Conservation (phyloP, 2,329 filamentous ascomycete species). For the Aspergillus cejpii region DNA sequence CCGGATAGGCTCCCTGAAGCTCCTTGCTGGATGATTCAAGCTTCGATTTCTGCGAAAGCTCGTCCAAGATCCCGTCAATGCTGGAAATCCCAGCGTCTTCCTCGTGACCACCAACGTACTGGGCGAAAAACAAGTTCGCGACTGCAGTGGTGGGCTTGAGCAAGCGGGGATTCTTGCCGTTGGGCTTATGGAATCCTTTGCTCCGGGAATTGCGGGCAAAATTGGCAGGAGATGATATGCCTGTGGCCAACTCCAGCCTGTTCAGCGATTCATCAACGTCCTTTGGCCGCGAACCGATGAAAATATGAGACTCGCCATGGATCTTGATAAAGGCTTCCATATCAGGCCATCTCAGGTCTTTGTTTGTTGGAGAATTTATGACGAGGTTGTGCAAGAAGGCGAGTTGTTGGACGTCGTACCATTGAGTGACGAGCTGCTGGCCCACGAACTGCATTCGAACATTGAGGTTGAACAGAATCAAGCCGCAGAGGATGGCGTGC, state of each 20-base stretch:
- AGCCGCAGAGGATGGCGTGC: too few relatives aligned
- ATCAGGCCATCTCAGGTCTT: conserved; percentile 24
- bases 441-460: conserved; percentile 22
- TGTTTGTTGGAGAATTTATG: conserved; percentile 8
- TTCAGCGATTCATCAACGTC: conserved; percentile 24
- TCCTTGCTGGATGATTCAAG: too few relatives aligned
- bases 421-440: conserved; percentile 22
- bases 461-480: conserved; percentile 25
- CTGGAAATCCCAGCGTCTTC: too few relatives aligned
- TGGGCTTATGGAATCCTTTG: conserved; percentile 14
- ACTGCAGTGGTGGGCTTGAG: conserved; percentile 23
- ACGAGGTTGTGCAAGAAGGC: conserved; percentile 28
- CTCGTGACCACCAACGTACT: too few relatives aligned
- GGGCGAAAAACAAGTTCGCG: too few relatives aligned
- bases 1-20: too few relatives aligned
- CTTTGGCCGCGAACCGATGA: conserved; percentile 25
- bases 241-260: conserved; percentile 24
- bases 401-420: conserved; percentile 26
- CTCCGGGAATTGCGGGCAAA: conserved; percentile 24
- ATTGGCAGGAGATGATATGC: conserved; percentile 21
- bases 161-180: conserved; percentile 19
- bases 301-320: conserved; percentile 27
- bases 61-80: too few relatives aligned
- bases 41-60: too few relatives aligned
- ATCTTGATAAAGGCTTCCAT: conserved; percentile 29